Conservation (phyloP, 2,329 filamentous ascomycete species). For the Pyrenophora tritici-repentis region DNA sequence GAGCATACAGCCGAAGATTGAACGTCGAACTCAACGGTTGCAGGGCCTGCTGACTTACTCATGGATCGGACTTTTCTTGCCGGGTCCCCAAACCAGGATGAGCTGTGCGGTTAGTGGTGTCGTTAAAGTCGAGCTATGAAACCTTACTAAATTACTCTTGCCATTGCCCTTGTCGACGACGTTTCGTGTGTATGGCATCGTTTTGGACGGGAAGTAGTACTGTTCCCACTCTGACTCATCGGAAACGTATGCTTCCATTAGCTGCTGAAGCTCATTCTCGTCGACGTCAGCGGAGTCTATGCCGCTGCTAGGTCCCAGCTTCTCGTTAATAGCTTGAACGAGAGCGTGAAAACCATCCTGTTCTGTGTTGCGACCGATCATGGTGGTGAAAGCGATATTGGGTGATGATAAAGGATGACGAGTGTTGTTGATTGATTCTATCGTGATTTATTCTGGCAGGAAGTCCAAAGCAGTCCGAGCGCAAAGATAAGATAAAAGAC, state of each 20-base stretch:
- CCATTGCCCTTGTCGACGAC: constrained; percentile 89
- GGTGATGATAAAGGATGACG: background rate
- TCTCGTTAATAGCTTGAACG: constrained; percentile 72
- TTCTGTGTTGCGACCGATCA: constrained; percentile 29
- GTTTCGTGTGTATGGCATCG: constrained; percentile 80
- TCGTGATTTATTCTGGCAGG: background rate
- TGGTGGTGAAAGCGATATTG: constrained; percentile 12
- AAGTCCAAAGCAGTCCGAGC: background rate
- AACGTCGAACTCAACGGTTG: constrained; percentile 22
- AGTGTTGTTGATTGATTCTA: background rate
- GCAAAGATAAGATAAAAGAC: constrained; percentile 7
- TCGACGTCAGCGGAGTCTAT: constrained; percentile 83
- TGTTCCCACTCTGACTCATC: constrained; percentile 71
- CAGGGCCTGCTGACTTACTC: constrained; percentile 55
- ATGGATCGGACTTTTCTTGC: constrained; percentile 82
- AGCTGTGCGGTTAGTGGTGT: constrained; percentile 58
- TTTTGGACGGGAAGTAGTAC: constrained; percentile 75
- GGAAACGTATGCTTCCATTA: constrained; percentile 78
- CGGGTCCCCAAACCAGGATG: constrained; percentile 86
- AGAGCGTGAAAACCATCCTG: constrained; percentile 66
- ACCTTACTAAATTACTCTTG: constrained; percentile 71
- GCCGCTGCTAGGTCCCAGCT: constrained; percentile 79
- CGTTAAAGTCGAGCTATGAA: background rate
- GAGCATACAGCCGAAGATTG: background rate
- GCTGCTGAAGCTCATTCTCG: constrained; percentile 67